These are phyloP conservation scores for Neoboletus subvelutipes DNA, from an alignment of 768 basidiomycete species.

Conservation along the genomic window DNA sequence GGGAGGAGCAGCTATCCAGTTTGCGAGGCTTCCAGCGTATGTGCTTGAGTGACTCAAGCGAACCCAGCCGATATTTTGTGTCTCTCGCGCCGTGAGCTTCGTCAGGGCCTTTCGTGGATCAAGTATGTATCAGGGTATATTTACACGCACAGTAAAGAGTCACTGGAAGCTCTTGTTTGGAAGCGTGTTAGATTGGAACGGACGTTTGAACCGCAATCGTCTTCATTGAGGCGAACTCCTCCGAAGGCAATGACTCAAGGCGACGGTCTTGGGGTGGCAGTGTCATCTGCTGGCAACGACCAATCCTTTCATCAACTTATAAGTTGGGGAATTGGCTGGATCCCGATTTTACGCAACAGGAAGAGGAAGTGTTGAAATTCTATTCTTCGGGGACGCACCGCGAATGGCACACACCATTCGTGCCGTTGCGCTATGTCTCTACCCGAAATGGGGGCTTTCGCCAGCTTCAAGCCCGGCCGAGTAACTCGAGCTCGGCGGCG, in stretches of 20 bases:
- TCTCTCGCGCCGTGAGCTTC: neutral
- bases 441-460: too few relatives aligned
- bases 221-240: neutral
- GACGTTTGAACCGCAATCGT: neutral
- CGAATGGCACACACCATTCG: neutral
- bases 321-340: neutral
- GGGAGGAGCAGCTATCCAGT: neutral
- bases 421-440: too few relatives aligned
- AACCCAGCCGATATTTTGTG: neutral
- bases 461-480: too few relatives aligned
- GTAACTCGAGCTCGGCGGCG: neutral
- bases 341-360: neutral
- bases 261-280: neutral
- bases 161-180: neutral
- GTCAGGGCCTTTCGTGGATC: neutral
- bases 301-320: too few relatives aligned
- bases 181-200: neutral
- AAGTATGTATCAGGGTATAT: neutral
- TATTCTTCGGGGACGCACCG: neutral
- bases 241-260: neutral
- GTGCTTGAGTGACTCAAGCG: neutral
- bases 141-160: neutral
- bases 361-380: neutral
- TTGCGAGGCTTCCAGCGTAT: neutral
- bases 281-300: neutral